These are phyloP conservation scores for Daedaleopsis nitida DNA, from an alignment of 768 basidiomycete genomes.

Conservation along the genomic window DNA sequence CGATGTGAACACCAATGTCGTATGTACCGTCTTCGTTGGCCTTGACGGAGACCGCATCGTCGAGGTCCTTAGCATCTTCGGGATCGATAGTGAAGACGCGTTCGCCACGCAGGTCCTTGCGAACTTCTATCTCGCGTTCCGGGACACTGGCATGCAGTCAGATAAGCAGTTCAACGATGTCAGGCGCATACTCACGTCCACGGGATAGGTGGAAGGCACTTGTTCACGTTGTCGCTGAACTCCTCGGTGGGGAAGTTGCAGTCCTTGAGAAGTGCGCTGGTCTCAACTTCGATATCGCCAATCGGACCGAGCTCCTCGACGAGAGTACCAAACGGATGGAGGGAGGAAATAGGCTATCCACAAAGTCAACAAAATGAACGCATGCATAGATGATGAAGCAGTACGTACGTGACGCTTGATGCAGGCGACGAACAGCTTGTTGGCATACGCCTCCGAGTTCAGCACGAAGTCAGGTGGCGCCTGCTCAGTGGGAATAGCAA, in stretches of 20 bases:
- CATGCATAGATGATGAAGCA: slow-evolving; percentile 11
- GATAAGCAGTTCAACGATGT: background rate
- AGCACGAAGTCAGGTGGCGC: slow-evolving; percentile 96
- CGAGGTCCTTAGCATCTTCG: slow-evolving; percentile 84
- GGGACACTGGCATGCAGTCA: slow-evolving; percentile 59
- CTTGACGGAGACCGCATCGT: slow-evolving; percentile 92
- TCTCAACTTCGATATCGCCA: slow-evolving; percentile 98
- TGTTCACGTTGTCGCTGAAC: slow-evolving; percentile 91
- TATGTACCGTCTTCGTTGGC: slow-evolving; percentile 89
- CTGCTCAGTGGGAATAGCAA: slow-evolving; percentile 98
- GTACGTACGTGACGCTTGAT: slow-evolving; percentile 93
- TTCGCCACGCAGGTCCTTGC: slow-evolving; percentile 84
- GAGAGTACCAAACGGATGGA: slow-evolving; percentile 97
- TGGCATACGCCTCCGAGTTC: slow-evolving; percentile 86
- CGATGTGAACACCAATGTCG: slow-evolving; percentile 93
- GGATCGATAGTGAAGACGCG: slow-evolving; percentile 96
- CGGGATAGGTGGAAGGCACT: slow-evolving; percentile 94
- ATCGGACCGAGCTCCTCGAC: slow-evolving; percentile 98
- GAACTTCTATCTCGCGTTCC: slow-evolving; percentile 83
- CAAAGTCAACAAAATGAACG: slow-evolving; percentile 6
- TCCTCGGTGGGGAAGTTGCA: slow-evolving; percentile 99
- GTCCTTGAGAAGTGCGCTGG: slow-evolving; percentile 95
- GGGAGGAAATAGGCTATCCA: slow-evolving; percentile 82
- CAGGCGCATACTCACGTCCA: slow-evolving; percentile 70
- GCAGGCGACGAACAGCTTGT: slow-evolving; percentile 94